Evolutionary conservation across 108 stramenopile genomes (phyloP).

Genomic region (Nannochloropsis oceanica): DNA sequence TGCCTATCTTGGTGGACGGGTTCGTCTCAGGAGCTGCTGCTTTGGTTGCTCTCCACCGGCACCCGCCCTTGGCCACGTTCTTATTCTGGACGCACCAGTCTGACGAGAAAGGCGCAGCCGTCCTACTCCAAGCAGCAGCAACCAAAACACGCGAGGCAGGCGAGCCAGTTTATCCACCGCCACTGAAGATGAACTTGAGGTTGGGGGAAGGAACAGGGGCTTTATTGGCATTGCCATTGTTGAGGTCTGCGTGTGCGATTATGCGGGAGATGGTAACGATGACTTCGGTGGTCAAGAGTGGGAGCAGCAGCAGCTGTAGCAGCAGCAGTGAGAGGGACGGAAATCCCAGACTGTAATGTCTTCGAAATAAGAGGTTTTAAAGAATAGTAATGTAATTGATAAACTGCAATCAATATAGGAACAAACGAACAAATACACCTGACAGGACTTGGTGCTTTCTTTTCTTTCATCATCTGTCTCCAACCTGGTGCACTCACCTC

Average conservation of each 20-base stretch:
- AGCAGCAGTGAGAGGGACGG: too few relatives aligned
- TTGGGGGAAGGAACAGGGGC: background rate
- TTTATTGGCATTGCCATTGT: background rate
- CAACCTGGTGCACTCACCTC: too few relatives aligned
- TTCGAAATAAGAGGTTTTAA: too few relatives aligned
- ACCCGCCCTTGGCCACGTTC: slow-evolving; percentile 42
- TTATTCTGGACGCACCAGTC: slow-evolving; percentile 43
- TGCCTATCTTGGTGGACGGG: slow-evolving; percentile 58
- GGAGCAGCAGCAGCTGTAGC: too few relatives aligned
- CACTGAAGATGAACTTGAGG: background rate
- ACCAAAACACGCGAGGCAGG: background rate
- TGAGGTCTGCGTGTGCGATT: background rate
- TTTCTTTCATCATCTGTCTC: too few relatives aligned
- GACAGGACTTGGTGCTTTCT: too few relatives aligned
- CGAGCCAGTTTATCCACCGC: background rate
- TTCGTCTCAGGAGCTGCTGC: slow-evolving; percentile 57
- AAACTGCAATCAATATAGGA: too few relatives aligned
- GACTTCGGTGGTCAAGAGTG: background rate
- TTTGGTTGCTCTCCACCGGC: slow-evolving; percentile 45
- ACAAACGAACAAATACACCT: too few relatives aligned
- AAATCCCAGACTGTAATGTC: too few relatives aligned
- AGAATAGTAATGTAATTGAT: too few relatives aligned
- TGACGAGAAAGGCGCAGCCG: background rate
- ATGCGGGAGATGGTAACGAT: background rate
- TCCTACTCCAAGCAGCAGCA: background rate